Conservation (phyloP, 1,139 yeast species). For the Barnettozyma hawaiiensis region DNA sequence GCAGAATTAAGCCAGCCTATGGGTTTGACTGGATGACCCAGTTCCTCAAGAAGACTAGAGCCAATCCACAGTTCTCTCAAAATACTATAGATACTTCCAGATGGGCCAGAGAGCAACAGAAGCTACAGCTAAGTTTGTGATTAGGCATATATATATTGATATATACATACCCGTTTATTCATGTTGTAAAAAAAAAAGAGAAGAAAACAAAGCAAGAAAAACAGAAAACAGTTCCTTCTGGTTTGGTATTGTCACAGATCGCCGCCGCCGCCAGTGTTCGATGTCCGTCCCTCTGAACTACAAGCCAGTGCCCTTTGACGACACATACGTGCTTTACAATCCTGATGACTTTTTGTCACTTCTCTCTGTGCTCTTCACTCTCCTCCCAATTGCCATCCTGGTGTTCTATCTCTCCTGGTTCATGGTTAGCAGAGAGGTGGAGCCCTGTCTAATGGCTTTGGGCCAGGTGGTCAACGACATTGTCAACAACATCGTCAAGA, state of each 20-base stretch:
- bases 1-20: conserved; percentile 62
- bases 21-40: conserved; percentile 73
- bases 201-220: background rate
- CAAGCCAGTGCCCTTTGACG: conserved; percentile 36
- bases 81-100: conserved; percentile 83
- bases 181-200: conserved; percentile 1
- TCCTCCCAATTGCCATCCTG: conserved; percentile 77
- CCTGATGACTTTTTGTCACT: conserved; percentile 59
- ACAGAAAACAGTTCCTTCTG: too few species aligned
- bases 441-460: conserved; percentile 73
- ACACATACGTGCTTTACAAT: conserved; percentile 77
- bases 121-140: conserved; percentile 29
- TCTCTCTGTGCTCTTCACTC: conserved; percentile 63
- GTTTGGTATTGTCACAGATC: too few species aligned
- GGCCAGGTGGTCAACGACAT: conserved; percentile 84
- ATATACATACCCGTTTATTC: conserved; percentile 8
- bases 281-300: conserved; percentile 8
- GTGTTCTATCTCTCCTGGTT: conserved; percentile 83
- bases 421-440: conserved; percentile 74
- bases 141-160: conserved; percentile 1
- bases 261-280: too few species aligned
- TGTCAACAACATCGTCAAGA: conserved; percentile 63
- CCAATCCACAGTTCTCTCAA: conserved; percentile 53
- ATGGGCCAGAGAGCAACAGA: conserved; percentile 85
- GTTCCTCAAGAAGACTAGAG: conserved; percentile 68